Base-by-base conservation (phyloP, 768 basidiomycete genomes). In the Lactifluus hygrophoroides region DNA sequence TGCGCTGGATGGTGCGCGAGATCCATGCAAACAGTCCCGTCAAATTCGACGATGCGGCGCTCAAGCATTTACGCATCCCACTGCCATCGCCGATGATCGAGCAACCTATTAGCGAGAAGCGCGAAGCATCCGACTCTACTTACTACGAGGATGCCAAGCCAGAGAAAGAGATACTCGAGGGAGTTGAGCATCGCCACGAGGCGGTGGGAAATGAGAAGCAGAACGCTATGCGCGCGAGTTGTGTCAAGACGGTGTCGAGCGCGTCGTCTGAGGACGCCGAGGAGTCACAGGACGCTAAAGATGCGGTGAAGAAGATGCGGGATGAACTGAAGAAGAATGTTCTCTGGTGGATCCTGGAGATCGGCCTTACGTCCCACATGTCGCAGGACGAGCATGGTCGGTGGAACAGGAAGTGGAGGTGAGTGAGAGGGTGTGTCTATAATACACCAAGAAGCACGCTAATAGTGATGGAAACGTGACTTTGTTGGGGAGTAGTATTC, bases 261-360 rank as follows among this genome's bases (percentile, higher is more conserved):
- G 32, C 32, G 32, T 10, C 5, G 32, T 32, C 32, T 32, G 5
- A 32, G 10, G 32, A 5, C 10, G 32, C 32, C 32, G 32, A 60
- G 30, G 23, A 45, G n/a, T 27, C 10, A 7, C 53, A 32, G 13
- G 59, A 61, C 11, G 42, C 25, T 17, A 7, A 28, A 5, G 70
- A 74, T 52, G 75, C 75, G 21, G 42, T 80, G n/a, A 69, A 80
- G 65, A 80, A 77, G 1, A 62, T 84, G 2, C 72, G 81, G 62
- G 86, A 89, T 63, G 57, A 73, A 60, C 70, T 90, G 44, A 69
- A 73, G 68, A 50, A 51, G 5, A n/a, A n/a, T 23, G 68, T 66
- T 21, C 6, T 74, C 1, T 90, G 88, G 88, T 85, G 84, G 86
- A 35, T 86, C 16, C 69, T 89, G 34, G 88, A 90, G 70, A 70